Base-by-base conservation (phyloP, 768 basidiomycete species). In the Dacryopinax spathularia region DNA sequence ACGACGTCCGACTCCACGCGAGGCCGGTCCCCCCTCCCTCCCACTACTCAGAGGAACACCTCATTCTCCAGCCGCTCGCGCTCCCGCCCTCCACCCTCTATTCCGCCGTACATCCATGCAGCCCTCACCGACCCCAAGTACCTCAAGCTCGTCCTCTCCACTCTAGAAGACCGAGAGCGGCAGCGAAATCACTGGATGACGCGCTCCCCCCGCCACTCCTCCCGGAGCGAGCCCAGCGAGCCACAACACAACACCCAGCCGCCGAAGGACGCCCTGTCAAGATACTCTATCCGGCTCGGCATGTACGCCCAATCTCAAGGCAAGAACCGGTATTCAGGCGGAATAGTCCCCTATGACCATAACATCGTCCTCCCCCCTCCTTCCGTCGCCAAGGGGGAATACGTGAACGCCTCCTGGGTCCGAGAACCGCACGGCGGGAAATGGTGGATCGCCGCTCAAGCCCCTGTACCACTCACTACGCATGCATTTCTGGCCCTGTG, bases 331-430 rank as follows among this genome's bases (percentile, higher is more conserved):
- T 56, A 56, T 18, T 3, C 48, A 15, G 48, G 48, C 48, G 48
- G 13, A 6, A 56, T 56, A 13, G 48, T 56, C 22, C 48, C 48
- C 48, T 56, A 27, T 18, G 48, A 56, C 48, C 20, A 15, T 29
- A 56, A 56, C 48, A 3, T 10, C 13, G 48, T 56, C 29, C 13
- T 27, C 13, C 48, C 25, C 31, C 48, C 48, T 56, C 12, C 48
- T 2, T 20, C 25, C 22, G 10, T 29, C 15, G 56, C 34, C 27
- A 59, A 70, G 0, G 80, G 80, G 13, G 74, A 81, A 59, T 94
- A 93, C 72, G 71, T 94, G 34, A 92, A 94, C 69, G 91, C 87
- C 15, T 89, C 81, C 69, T 92, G 90, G 87, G 84, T 92, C n/a
- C 77, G 80, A 44, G 91, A 93, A 70, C 74, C 78, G 29, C 80